Percentiles rank a stretch among this genome's conserved stretches.
Conservation (phyloP, 345 rosid species). For the Linum trigynum region DNA sequence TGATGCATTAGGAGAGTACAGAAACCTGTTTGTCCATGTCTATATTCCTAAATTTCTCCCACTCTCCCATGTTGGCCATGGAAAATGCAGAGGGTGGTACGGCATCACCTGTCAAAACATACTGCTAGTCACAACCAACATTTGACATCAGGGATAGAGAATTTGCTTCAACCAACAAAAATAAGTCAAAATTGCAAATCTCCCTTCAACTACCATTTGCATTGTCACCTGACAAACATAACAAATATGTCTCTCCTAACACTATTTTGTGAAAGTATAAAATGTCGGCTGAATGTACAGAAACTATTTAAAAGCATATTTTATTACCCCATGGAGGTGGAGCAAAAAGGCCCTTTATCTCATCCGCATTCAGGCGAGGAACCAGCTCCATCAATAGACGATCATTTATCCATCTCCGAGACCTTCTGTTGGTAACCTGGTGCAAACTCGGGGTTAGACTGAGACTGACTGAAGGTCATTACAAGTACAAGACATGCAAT, state of each 20-base stretch:
- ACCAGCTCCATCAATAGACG: conserved; percentile 93
- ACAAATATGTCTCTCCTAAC: too few species aligned
- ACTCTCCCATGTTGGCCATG: conserved; percentile 61
- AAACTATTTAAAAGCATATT: conserved; percentile 3
- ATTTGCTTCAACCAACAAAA: background rate
- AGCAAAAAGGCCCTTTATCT: conserved; percentile 91
- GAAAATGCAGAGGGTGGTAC: conserved; percentile 75
- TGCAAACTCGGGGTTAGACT: background rate
- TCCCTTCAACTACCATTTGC: background rate
- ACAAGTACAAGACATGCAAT: background rate
- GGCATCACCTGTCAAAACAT: conserved; percentile 56
- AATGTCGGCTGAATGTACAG: background rate
- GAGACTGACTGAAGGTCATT: background rate
- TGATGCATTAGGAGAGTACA: conserved; percentile 16
- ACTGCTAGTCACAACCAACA: background rate
- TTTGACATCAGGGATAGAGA: background rate
- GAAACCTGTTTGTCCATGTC: conserved; percentile 97
- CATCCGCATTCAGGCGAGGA: conserved; percentile 77
- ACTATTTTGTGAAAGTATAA: background rate
- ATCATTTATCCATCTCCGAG: conserved; percentile 87
- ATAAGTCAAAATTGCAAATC: background rate
- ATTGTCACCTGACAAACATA: background rate
- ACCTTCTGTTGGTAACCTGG: conserved; percentile 79
- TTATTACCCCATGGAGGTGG: conserved; percentile 96
- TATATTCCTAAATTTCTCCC: conserved; percentile 88